Evolutionary conservation across 805 yeast genomes (phyloP).

Genomic region (fission yeast (Schizosaccharomyces pombe)): ASM294v3 CU329670.1:1249001-1249500

Average conservation of each 20-base stretch:
- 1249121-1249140: conserved; percentile 35
- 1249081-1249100: conserved; percentile 49
- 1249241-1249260: conserved; percentile 17
- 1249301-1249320: conserved; percentile 72
- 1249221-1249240: conserved; percentile 18
- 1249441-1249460: not conserved
- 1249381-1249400: conserved; percentile 78
- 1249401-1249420: conserved; percentile 26
- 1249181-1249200: conserved; percentile 60
- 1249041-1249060: conserved; percentile 55
- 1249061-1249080: conserved; percentile 80
- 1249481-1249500: conserved; percentile 27
- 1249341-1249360: conserved; percentile 62
- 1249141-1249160: conserved; percentile 47
- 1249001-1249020: conserved; percentile 47
- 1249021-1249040: conserved; percentile 88
- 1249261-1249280: conserved; percentile 26
- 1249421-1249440: conserved; percentile 6
- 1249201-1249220: conserved; percentile 11
- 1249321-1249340: conserved; percentile 58
- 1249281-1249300: conserved; percentile 49
- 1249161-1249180: conserved; percentile 49
- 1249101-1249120: conserved; percentile 42
- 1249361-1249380: conserved; percentile 38
- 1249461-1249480: conserved; percentile 1